Evolutionary conservation across 1,284 basidiomycete species (phyloP), one percentile per base, ranked within the genome.

Genomic region (Tylopilus orsonianus): DNA sequence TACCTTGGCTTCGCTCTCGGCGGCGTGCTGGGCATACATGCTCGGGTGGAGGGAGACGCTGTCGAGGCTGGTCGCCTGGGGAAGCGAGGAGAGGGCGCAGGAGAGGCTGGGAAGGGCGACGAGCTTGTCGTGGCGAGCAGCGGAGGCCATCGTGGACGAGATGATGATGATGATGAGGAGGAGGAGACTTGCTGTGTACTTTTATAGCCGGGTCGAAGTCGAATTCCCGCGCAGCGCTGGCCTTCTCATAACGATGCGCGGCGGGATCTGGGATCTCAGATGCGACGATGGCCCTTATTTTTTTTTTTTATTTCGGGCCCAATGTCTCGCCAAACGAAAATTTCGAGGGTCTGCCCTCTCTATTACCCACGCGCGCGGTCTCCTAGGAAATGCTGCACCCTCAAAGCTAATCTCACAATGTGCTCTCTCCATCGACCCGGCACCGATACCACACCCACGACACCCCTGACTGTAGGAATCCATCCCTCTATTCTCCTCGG

Each of bases 1-100:
- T 48, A 86, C 86, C 78, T 88, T 86, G 34, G 83, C 85, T 67
- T 87, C 81, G 57, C 84, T 85, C 65, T 86, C 80, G 16, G 80
- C 78, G 27, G 79, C 78, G 34, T 79, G 75, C 46, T 80, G 76
- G 1, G 80, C 77, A 55, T 84, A 83, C 80, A 83, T 85, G 65
- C 75, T 77, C 1, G 77, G 80, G 66, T 89, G 86, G 1, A 89
- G 68, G 0, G 79, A 69, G 24, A 89, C 74, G 56, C 73, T 75
- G 56, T 79, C 75, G 44, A 89, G 72, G 69, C 75, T 83, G 57
- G 79, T 85, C 3, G 85, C 87, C 55, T 84, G 78, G 0, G 85
- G 85, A 20, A 89, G 75, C 0, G 77, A 73, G 40, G 83, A 80
- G 48, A 89, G 77, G 1, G 79, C 76, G 41, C 73, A 79, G 13